Conservation (phyloP, 306 rosid genomes). For the Quercus ilex region DNA sequence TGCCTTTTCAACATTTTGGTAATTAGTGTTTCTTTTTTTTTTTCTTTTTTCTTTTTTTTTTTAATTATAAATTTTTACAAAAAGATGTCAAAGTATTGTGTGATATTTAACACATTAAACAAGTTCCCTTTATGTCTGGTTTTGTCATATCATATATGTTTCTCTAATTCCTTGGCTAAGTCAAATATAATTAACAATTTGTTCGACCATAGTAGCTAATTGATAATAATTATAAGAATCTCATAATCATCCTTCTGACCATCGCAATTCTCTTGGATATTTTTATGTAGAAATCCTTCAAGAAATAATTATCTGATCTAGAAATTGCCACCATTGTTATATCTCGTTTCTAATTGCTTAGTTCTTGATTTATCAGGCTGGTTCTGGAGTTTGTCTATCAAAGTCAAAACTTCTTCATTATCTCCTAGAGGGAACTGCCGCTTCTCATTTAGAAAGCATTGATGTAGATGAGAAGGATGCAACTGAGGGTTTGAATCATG, state of each 20-base stretch:
- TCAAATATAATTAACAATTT: not conserved
- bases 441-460: constrained; percentile 38
- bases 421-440: constrained; percentile 77
- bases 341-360: constrained; percentile 3
- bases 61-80: too few species aligned
- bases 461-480: constrained; percentile 51
- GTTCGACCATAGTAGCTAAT: not conserved
- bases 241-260: not conserved
- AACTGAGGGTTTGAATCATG: constrained; percentile 28
- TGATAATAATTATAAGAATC: not conserved
- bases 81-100: not conserved
- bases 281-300: not conserved
- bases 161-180: not conserved
- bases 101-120: not conserved
- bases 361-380: constrained; percentile 42
- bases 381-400: constrained; percentile 56
- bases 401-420: constrained; percentile 49
- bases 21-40: not conserved
- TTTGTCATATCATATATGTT: not conserved
- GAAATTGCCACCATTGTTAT: not conserved
- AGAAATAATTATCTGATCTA: constrained; percentile 2
- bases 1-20: not conserved
- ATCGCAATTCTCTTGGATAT: not conserved
- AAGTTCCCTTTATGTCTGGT: not conserved
- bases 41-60: too few species aligned